phyloP scores from a whole-genome alignment of 2,329 filamentous ascomycete genomes.

The Coniochaeta ligniaria region DNA sequence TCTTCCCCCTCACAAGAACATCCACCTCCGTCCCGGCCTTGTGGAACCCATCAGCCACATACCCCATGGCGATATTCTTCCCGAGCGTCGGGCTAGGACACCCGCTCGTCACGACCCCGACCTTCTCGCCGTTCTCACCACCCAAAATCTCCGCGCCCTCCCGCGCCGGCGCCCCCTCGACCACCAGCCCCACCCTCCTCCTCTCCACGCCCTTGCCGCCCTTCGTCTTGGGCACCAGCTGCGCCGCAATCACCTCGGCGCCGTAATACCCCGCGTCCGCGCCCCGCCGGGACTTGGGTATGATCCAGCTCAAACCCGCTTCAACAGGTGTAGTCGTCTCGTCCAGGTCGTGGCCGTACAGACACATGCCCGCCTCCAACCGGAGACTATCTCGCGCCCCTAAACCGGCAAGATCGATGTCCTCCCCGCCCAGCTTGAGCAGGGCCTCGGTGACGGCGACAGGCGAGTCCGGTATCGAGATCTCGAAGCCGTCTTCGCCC shows the following conservation, averaged over 20 bases:
- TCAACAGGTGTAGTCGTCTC: conserved; percentile 60
- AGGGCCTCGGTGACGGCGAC: conserved; percentile 64
- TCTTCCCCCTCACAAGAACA: conserved; percentile 70
- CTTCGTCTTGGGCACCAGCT: conserved; percentile 67
- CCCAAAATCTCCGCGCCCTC: conserved; percentile 78
- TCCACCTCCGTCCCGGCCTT: conserved; percentile 78
- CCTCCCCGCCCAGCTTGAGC: conserved; percentile 54
- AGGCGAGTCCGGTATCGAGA: conserved; percentile 61
- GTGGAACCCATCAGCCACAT: conserved; percentile 73
- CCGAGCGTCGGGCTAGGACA: conserved; percentile 80
- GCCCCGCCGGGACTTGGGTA: conserved; percentile 68
- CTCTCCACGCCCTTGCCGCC: conserved; percentile 63
- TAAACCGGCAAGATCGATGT: conserved; percentile 74
- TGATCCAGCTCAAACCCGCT: conserved; percentile 64
- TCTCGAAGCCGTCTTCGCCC: conserved; percentile 96
- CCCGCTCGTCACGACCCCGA: conserved; percentile 82
- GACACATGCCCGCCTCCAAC: conserved; percentile 94
- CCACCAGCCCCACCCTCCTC: conserved; percentile 71
- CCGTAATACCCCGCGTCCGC: conserved; percentile 73
- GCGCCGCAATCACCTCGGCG: conserved; percentile 65
- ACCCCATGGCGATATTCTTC: conserved; percentile 95
- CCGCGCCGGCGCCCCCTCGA: conserved; percentile 81
- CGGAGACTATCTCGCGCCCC: conserved; percentile 88
- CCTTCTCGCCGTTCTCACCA: conserved; percentile 50
- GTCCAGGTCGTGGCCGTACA: conserved; percentile 98